Evolutionary conservation across 2,329 filamentous ascomycete genomes (phyloP).

Genomic region (Fusarium sp.): DNA sequence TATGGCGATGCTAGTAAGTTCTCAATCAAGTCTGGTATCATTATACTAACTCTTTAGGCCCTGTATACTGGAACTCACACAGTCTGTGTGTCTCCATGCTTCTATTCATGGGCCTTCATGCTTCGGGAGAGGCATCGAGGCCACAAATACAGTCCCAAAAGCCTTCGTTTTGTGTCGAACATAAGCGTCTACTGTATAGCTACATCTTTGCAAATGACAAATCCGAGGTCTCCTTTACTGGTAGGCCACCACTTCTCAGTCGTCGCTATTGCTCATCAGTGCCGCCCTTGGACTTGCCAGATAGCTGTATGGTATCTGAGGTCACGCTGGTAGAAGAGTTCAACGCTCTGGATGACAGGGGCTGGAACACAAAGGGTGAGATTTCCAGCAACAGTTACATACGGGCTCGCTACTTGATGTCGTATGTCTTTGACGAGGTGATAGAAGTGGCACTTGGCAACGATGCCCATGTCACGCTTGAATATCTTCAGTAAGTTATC

Average conservation of each 20-base stretch:
- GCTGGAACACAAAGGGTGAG: constrained; percentile 61
- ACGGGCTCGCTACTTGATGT: constrained; percentile 59
- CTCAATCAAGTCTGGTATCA: background rate
- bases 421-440: constrained; percentile 65
- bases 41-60: constrained; percentile 36
- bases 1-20: constrained; percentile 54
- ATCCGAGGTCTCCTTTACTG: constrained; percentile 60
- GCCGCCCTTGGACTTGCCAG: constrained; percentile 63
- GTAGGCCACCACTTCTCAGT: constrained; percentile 62
- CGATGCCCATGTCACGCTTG: constrained; percentile 14
- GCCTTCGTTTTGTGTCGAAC: constrained; percentile 49
- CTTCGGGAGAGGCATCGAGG: constrained; percentile 23
- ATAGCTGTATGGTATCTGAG: constrained; percentile 58
- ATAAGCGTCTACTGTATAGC: constrained; percentile 46
- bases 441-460: constrained; percentile 65
- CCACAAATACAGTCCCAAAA: background rate
- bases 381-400: constrained; percentile 57
- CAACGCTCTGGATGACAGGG: constrained; percentile 55
- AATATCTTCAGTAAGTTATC: constrained; percentile 38
- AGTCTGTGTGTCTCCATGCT: constrained; percentile 50
- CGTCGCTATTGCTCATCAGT: constrained; percentile 64
- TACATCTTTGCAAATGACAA: constrained; percentile 59
- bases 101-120: constrained; percentile 50
- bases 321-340: constrained; percentile 41
- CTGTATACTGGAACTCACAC: constrained; percentile 51